Base-by-base conservation (phyloP, 495 filamentous ascomycete genomes). In the Talaromyces wortmannii region DNA sequence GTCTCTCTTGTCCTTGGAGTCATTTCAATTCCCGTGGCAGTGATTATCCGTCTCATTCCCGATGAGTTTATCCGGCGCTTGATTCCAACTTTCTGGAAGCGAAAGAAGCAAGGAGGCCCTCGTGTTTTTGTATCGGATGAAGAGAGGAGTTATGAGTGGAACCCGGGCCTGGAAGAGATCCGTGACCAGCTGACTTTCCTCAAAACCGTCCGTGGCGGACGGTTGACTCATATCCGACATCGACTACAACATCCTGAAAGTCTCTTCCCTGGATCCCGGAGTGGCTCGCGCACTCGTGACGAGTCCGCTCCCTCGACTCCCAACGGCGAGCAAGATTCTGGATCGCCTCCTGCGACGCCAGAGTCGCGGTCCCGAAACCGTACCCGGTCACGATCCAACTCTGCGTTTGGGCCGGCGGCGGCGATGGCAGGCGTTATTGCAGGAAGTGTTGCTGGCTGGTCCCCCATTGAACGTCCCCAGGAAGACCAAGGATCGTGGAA, bases 391-490 rank as follows among this genome's bases (percentile, higher is more conserved):
- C 84, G 91, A 16, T 95, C 90, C 5, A 95, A 91, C 69, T 95
- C 90, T 0, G 84, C 87, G 2, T 81, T 95, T 48, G 90, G 89
- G 8, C 89, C 89, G 2, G 88, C 90, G 5, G 84, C 89, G 31
- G 90, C 91, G 33, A 77, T 79, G 89, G 86, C 91, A 23, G 91
- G 91, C 57, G 83, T 96, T 48, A 84, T 96, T 55, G 91, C 91
- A 36, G 90, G 89, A 50, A 87, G 86, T 69, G 84, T 96, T 48
- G 90, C 83, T 33, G 90, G 89, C 44, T 95, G 89, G 90, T 95
- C 90, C 48, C 91, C 91, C 0, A 88, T 94, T 53, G 90, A 91
- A 53, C 75, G 80, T 18, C 59, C 63, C 15, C 66, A 74, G 16
- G 73, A 67, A 30, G 81, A 80, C 30, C 67, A 67, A n/a, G 81